A percentile compares a stretch with the other conserved stretches of the same genome.
phyloP scores from a whole-genome alignment of 1,284 basidiomycete genomes.

The Taiwanofungus camphoratus region DNA sequence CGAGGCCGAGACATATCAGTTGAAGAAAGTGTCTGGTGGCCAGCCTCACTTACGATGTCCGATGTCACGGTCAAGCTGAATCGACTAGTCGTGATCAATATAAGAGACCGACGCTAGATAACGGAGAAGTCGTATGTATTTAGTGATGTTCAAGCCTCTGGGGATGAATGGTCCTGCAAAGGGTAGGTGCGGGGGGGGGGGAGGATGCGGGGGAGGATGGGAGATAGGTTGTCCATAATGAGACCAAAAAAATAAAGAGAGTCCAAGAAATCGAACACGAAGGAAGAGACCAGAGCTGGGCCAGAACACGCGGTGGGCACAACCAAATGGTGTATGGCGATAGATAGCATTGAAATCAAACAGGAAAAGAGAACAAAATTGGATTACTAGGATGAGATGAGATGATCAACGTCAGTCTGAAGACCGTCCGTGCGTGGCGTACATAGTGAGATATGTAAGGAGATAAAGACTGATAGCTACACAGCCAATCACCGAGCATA shows the following conservation, averaged over 20 bases:
- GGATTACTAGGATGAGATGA: neutral
- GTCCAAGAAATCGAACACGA: conserved; percentile 7
- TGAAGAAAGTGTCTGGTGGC: too few relatives aligned
- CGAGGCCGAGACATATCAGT: too few relatives aligned
- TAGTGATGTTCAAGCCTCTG: too few relatives aligned
- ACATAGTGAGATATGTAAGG: conserved; percentile 3
- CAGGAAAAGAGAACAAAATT: conserved; percentile 1
- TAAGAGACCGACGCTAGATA: too few relatives aligned
- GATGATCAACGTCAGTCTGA: neutral
- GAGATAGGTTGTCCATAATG: conserved; percentile 7
- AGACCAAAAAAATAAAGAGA: conserved; percentile 1
- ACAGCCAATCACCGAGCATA: conserved; percentile 4
- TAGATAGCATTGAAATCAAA: conserved; percentile 4
- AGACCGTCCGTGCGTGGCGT: conserved; percentile 1
- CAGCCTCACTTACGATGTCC: too few relatives aligned
- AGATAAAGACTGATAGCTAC: conserved; percentile 4
- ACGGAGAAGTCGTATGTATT: too few relatives aligned
- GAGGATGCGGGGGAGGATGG: neutral
- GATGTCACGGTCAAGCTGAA: too few relatives aligned
- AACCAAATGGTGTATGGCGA: conserved; percentile 7
- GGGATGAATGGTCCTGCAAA: neutral
- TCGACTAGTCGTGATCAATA: too few relatives aligned
- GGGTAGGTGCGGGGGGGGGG: neutral
- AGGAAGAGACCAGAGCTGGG: neutral
- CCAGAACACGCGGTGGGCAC: conserved; percentile 1